Percentiles rank a stretch among this genome's conserved stretches.
Evolutionary conservation across 208 protist genomes (phyloP).

Genomic region (Trypanosoma vivax): DNA sequence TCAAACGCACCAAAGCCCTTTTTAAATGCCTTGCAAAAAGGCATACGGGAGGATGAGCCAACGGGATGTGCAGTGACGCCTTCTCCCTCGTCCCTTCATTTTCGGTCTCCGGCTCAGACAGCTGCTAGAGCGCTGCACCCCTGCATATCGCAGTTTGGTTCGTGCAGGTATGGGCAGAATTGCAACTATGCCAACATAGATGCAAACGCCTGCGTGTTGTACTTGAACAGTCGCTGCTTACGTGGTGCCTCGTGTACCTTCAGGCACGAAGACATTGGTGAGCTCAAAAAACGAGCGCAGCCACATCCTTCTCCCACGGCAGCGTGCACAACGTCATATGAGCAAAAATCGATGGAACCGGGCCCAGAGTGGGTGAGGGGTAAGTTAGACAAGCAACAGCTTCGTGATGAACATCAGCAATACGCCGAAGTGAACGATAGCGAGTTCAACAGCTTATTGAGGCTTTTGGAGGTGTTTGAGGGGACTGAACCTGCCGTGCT

Average conservation of each 20-base stretch:
- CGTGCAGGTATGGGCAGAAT: constrained; percentile 54
- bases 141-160: constrained; percentile 65
- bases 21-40: too few relatives aligned
- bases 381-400: not conserved
- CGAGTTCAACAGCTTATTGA: constrained; percentile 35
- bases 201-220: constrained; percentile 69
- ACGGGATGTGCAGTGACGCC: not conserved
- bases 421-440: constrained; percentile 6
- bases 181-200: constrained; percentile 55
- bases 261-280: constrained; percentile 54
- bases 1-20: too few relatives aligned
- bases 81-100: not conserved
- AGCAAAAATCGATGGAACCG: not conserved
- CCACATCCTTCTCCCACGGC: not conserved
- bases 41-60: too few relatives aligned
- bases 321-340: not conserved
- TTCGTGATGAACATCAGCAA: not conserved
- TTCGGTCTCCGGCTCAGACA: not conserved
- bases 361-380: not conserved
- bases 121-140: constrained; percentile 30
- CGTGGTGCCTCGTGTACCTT: constrained; percentile 36
- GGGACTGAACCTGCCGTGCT: constrained; percentile 33
- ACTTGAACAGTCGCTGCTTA: constrained; percentile 44
- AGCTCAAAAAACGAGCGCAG: constrained; percentile 22
- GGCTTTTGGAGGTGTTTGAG: constrained; percentile 52